These are phyloP conservation scores for Arthrocladium fulminans DNA, from an alignment of 2,329 filamentous ascomycete species.

Conservation along the genomic window DNA sequence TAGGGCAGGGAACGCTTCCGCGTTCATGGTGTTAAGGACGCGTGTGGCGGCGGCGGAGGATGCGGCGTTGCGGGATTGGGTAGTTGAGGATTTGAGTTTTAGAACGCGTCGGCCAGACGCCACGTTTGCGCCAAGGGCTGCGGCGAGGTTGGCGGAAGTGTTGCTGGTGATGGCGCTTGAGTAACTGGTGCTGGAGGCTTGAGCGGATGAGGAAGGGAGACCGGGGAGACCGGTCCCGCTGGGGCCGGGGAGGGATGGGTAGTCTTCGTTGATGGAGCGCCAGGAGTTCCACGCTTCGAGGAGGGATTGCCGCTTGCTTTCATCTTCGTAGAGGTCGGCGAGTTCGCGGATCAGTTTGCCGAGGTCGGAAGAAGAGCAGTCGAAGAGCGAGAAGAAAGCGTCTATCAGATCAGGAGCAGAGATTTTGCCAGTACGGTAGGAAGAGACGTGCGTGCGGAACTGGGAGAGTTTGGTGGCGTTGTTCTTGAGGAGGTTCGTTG, in stretches of 20 bases:
- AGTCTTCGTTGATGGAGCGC: constrained; percentile 93
- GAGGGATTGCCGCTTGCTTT: constrained; percentile 61
- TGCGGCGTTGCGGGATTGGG: constrained; percentile 53
- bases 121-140: constrained; percentile 20
- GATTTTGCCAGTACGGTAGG: constrained; percentile 62
- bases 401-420: constrained; percentile 72
- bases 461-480: constrained; percentile 63
- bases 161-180: background rate
- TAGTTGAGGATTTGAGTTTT: constrained; percentile 60
- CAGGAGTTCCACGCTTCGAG: constrained; percentile 88
- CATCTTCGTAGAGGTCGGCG: constrained; percentile 83
- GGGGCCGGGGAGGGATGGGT: constrained; percentile 73
- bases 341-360: constrained; percentile 87
- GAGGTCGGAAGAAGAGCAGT: constrained; percentile 68
- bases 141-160: constrained; percentile 42
- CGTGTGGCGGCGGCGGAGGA: constrained; percentile 50
- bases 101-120: constrained; percentile 52
- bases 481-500: constrained; percentile 69
- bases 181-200: constrained; percentile 30
- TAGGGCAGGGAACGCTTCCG: constrained; percentile 23
- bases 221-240: constrained; percentile 54
- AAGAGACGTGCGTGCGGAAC: constrained; percentile 72
- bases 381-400: constrained; percentile 77
- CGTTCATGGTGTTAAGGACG: constrained; percentile 29
- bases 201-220: background rate